These are phyloP conservation scores for Nakaseomyces nivariensis DNA, from an alignment of 1,139 yeast species.

Conservation along the genomic window DNA sequence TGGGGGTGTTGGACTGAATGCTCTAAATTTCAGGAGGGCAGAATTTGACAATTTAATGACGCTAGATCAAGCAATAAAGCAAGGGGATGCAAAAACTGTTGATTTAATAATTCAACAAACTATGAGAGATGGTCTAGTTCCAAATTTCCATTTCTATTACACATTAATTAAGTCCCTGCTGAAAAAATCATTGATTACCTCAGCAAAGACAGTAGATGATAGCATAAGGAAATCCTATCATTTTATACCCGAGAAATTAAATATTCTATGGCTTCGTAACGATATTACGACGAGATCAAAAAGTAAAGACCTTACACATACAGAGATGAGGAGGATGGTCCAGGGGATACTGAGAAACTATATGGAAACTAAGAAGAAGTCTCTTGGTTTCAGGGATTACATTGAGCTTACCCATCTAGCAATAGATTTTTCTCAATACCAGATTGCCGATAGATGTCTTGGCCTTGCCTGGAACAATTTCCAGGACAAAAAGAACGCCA, in stretches of 20 bases:
- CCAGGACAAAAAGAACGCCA: constrained; percentile 6
- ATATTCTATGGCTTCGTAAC: constrained; percentile 18
- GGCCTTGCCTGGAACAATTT: not conserved
- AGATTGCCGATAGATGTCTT: not conserved
- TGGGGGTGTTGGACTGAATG: constrained; percentile 6
- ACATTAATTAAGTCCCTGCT: constrained; percentile 14
- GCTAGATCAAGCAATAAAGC: constrained; percentile 4
- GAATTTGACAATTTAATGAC: not conserved
- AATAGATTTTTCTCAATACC: not conserved
- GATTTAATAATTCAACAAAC: constrained; percentile 12
- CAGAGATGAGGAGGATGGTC: constrained; percentile 6
- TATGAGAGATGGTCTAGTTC: constrained; percentile 17
- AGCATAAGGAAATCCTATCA: constrained; percentile 12
- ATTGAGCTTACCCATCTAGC: constrained; percentile 1
- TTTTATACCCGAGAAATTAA: constrained; percentile 15
- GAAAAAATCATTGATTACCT: constrained; percentile 7
- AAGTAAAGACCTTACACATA: not conserved
- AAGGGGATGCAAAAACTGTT: constrained; percentile 10
- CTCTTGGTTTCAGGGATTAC: constrained; percentile 1
- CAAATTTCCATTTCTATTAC: constrained; percentile 17
- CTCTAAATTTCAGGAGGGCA: not conserved
- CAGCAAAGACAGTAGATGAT: constrained; percentile 15
- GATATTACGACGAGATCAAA: constrained; percentile 6
- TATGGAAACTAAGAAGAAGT: not conserved
- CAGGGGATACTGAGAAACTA: constrained; percentile 1